Percentiles rank a stretch among this genome's conserved stretches.
These are phyloP conservation scores for Leptographium flavum DNA, from an alignment of 2,329 filamentous ascomycete genomes.

Conservation along the genomic window DNA sequence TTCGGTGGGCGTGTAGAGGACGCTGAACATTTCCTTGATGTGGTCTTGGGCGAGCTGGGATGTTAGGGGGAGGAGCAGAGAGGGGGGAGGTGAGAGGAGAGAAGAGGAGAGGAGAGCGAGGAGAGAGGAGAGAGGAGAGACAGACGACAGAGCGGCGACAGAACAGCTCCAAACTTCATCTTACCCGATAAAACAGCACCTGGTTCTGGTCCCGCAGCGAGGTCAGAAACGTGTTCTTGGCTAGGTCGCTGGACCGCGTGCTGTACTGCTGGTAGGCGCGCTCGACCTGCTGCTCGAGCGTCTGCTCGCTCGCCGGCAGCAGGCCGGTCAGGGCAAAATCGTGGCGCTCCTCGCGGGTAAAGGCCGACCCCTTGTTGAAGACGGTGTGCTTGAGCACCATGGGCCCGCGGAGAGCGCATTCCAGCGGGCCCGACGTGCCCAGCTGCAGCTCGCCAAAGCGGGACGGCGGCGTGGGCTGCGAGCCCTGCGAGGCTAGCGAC, in stretches of 20 bases:
- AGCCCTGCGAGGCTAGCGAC: not conserved
- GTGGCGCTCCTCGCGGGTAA: constrained; percentile 52
- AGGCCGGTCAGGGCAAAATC: constrained; percentile 59
- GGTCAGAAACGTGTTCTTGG: constrained; percentile 80
- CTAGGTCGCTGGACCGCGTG: constrained; percentile 46
- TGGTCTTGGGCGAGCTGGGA: constrained; percentile 57
- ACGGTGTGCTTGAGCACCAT: constrained; percentile 49
- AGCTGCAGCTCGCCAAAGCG: constrained; percentile 30
- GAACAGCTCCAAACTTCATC: constrained; percentile 4
- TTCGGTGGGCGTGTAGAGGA: constrained; percentile 88
- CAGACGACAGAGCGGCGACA: too few species aligned
- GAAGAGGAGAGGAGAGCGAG: too few species aligned
- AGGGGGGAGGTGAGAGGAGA: not conserved
- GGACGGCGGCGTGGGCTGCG: constrained; percentile 4
- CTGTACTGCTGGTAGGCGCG: constrained; percentile 72
- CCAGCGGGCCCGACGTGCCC: constrained; percentile 31
- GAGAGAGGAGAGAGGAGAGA: too few species aligned
- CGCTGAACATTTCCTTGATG: constrained; percentile 72
- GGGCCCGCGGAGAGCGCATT: constrained; percentile 33
- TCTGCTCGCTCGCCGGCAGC: constrained; percentile 58
- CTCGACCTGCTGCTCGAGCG: constrained; percentile 59
- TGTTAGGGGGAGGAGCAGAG: not conserved
- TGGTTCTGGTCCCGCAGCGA: constrained; percentile 77
- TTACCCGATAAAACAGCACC: constrained; percentile 63
- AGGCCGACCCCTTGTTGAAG: constrained; percentile 77